Evolutionary conservation across 495 filamentous ascomycete genomes (phyloP).

Genomic region (Bacidia gigantensis): DNA sequence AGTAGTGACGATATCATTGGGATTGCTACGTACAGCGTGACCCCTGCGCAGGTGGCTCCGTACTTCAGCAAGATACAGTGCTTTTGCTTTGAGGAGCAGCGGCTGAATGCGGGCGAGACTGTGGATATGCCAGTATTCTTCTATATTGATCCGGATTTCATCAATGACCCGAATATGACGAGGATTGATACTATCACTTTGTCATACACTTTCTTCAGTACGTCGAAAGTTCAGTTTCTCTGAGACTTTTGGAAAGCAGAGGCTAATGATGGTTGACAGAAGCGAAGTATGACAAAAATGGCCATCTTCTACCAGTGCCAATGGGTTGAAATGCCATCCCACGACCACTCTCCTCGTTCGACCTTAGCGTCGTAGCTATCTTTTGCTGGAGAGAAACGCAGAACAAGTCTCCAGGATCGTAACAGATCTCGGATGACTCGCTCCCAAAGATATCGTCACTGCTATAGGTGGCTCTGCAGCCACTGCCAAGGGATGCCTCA

Average conservation of each 20-base stretch:
- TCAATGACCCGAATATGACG: conserved; percentile 82
- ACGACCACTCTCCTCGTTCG: too few species aligned
- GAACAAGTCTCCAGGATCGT: too few species aligned
- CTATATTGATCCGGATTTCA: conserved; percentile 93
- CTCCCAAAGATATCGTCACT: too few species aligned
- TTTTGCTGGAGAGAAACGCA: too few species aligned
- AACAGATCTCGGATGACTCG: too few species aligned
- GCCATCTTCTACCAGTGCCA: conserved; percentile 26
- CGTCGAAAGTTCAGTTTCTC: conserved; percentile 25
- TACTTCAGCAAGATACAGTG: conserved; percentile 99
- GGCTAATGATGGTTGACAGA: conserved; percentile 34
- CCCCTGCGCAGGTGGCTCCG: conserved; percentile 84
- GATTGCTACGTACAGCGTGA: conserved; percentile 94
- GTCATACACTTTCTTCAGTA: conserved; percentile 98
- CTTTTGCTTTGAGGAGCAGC: conserved; percentile 97
- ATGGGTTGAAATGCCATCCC: too few species aligned
- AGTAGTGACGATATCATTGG: conserved; percentile 87
- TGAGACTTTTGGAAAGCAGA: conserved; percentile 19
- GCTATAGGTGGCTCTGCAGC: too few species aligned
- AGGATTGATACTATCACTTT: conserved; percentile 89
- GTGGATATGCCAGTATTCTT: conserved; percentile 99
- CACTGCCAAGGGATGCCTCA: too few species aligned
- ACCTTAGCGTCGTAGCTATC: too few species aligned
- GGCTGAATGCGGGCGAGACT: conserved; percentile 85
- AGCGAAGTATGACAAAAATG: conserved; percentile 77